These are phyloP conservation scores for Cystoderma amianthinum DNA, from an alignment of 768 basidiomycete species.

Conservation along the genomic window DNA sequence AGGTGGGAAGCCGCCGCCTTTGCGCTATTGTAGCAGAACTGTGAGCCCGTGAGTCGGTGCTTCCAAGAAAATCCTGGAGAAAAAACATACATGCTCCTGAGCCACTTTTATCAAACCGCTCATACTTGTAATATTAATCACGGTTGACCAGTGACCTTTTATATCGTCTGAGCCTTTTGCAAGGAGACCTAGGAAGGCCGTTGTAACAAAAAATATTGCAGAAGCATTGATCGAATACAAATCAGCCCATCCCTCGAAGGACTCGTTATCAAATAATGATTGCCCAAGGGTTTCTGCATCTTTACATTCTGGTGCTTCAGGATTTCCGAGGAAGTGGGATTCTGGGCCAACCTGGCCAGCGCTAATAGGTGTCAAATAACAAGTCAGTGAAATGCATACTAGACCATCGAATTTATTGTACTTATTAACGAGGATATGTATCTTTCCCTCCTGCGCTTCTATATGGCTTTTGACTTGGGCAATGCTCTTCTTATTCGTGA, in stretches of 20 bases:
- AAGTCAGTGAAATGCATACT: not conserved
- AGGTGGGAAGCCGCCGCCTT: constrained; percentile 75
- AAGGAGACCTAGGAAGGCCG: constrained; percentile 70
- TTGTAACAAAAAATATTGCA: constrained; percentile 73
- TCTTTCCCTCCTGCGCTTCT: constrained; percentile 53
- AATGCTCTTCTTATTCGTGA: constrained; percentile 66
- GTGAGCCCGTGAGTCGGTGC: not conserved
- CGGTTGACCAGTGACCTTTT: constrained; percentile 50
- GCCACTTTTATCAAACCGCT: constrained; percentile 66
- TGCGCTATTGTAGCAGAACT: constrained; percentile 81
- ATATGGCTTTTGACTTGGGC: constrained; percentile 43
- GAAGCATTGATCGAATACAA: constrained; percentile 65
- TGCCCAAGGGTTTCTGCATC: constrained; percentile 58
- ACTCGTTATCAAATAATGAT: constrained; percentile 66
- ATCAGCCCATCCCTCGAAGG: constrained; percentile 53
- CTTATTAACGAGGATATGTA: constrained; percentile 85
- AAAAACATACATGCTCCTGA: constrained; percentile 63
- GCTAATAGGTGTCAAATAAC: constrained; percentile 25
- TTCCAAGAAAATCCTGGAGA: not conserved
- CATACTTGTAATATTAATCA: constrained; percentile 76
- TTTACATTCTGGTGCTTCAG: constrained; percentile 49
- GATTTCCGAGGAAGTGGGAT: constrained; percentile 51
- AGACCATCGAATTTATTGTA: constrained; percentile 20
- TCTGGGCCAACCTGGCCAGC: constrained; percentile 70
- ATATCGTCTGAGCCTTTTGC: constrained; percentile 62